A percentile compares a stretch with the other conserved stretches of the same genome.
Evolutionary conservation across 345 rosid genomes (phyloP).

Genomic region (Eucalyptus paniculata): DNA sequence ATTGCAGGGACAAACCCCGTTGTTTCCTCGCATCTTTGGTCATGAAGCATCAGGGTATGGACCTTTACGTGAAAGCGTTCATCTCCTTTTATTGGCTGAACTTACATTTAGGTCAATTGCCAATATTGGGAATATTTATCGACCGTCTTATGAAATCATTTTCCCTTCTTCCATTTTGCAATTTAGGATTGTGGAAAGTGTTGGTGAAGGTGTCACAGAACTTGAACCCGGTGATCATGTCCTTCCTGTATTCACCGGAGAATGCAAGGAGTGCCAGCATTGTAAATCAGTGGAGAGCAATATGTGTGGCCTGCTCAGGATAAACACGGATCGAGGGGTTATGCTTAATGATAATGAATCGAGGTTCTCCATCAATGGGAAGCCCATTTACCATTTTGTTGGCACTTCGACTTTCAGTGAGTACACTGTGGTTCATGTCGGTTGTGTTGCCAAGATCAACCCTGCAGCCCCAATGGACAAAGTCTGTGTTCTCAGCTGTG

Average conservation of each 20-base stretch:
- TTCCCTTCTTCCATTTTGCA: not conserved
- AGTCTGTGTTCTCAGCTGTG: conserved; percentile 35
- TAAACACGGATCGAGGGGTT: conserved; percentile 17
- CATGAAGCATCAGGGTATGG: conserved; percentile 30
- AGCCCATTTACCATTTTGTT: conserved; percentile 20
- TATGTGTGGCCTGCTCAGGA: conserved; percentile 16
- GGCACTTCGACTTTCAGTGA: conserved; percentile 32
- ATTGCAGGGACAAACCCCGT: conserved; percentile 19
- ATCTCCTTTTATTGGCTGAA: not conserved
- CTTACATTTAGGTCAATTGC: not conserved
- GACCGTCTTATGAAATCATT: not conserved
- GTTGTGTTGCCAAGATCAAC: conserved; percentile 33
- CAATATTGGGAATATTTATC: not conserved
- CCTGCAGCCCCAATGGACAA: conserved; percentile 34
- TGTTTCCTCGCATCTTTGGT: conserved; percentile 28
- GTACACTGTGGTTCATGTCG: conserved; percentile 24
- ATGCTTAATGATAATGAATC: conserved; percentile 19
- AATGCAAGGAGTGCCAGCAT: conserved; percentile 14
- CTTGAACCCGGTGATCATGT: conserved; percentile 15
- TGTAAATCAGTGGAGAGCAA: conserved; percentile 19
- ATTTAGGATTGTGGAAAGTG: conserved; percentile 18
- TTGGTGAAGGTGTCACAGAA: conserved; percentile 14
- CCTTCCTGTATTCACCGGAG: conserved; percentile 25
- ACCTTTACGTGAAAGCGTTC: not conserved
- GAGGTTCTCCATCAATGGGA: conserved; percentile 18